phyloP scores from a whole-genome alignment of 768 basidiomycete species.

The Arthromyces matolae region DNA sequence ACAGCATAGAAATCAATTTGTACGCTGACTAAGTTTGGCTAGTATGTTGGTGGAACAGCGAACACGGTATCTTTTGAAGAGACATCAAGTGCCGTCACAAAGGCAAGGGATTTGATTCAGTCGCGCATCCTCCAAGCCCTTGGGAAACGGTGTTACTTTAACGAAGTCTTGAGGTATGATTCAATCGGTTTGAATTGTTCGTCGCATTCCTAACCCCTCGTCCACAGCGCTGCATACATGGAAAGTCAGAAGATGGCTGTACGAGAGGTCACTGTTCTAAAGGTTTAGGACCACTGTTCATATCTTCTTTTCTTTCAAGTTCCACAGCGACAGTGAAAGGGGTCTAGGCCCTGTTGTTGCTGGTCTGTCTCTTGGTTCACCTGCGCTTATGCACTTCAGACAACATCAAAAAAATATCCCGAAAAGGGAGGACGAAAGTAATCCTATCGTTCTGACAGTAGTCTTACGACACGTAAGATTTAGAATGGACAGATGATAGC shows the following conservation, averaged over 20 bases:
- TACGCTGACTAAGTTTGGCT: background rate
- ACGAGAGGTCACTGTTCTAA: slow-evolving; percentile 20
- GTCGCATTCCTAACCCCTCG: background rate
- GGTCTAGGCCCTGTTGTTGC: slow-evolving; percentile 74
- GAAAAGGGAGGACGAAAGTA: slow-evolving; percentile 24
- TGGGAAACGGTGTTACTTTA: slow-evolving; percentile 43
- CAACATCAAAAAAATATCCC: slow-evolving; percentile 33
- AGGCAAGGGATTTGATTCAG: slow-evolving; percentile 58
- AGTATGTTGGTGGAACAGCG: slow-evolving; percentile 78
- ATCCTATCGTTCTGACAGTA: slow-evolving; percentile 46
- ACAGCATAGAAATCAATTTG: background rate
- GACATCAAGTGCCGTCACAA: slow-evolving; percentile 55
- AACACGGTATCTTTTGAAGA: slow-evolving; percentile 64
- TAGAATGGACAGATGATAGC: slow-evolving; percentile 5
- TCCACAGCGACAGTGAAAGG: slow-evolving; percentile 74
- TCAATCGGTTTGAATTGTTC: background rate
- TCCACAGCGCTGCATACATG: slow-evolving; percentile 71
- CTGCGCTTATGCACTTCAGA: slow-evolving; percentile 80
- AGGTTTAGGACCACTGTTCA: background rate
- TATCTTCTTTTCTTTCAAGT: slow-evolving; percentile 38
- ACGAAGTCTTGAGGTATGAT: slow-evolving; percentile 66
- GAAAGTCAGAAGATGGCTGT: slow-evolving; percentile 83
- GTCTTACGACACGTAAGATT: slow-evolving; percentile 60
- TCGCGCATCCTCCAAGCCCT: slow-evolving; percentile 49
- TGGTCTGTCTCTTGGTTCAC: slow-evolving; percentile 71